phyloP scores from a whole-genome alignment of 345 rosid species.

The Pseudoturritis turrita region DNA sequence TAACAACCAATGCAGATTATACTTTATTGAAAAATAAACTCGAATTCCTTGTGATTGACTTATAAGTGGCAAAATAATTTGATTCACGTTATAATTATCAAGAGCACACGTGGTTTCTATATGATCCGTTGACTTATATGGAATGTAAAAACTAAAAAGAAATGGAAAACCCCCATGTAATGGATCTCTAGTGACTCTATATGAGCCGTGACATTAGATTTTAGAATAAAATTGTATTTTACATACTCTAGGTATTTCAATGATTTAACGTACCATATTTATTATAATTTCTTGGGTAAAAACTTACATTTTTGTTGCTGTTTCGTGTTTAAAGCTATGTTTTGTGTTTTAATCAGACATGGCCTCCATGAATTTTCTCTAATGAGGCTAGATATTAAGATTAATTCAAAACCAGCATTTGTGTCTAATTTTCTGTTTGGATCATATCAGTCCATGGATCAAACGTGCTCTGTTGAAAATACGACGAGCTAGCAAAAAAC shows the following conservation, averaged over 20 bases:
- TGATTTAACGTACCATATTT: neutral
- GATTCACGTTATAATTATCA: constrained; percentile 13
- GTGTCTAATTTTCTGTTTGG: neutral
- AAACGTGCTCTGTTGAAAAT: neutral
- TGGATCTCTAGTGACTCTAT: neutral
- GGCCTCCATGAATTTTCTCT: neutral
- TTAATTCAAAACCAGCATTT: neutral
- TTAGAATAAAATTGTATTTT: neutral
- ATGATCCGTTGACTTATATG: neutral
- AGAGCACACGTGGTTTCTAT: constrained; percentile 11
- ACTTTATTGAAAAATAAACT: neutral
- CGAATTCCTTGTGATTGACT: constrained; percentile 14
- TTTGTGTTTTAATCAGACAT: no score
- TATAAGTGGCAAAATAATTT: neutral
- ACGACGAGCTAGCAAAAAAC: neutral
- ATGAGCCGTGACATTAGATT: neutral
- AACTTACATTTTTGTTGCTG: neutral
- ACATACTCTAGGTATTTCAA: neutral
- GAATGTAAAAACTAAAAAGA: neutral
- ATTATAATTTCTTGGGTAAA: neutral
- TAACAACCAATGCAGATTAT: neutral
- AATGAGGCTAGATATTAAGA: neutral
- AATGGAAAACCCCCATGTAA: neutral
- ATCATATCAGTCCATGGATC: neutral
- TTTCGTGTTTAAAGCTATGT: no score